Conservation (phyloP, 75 land plant genomes). For the Sequoiadendron giganteum region DNA sequence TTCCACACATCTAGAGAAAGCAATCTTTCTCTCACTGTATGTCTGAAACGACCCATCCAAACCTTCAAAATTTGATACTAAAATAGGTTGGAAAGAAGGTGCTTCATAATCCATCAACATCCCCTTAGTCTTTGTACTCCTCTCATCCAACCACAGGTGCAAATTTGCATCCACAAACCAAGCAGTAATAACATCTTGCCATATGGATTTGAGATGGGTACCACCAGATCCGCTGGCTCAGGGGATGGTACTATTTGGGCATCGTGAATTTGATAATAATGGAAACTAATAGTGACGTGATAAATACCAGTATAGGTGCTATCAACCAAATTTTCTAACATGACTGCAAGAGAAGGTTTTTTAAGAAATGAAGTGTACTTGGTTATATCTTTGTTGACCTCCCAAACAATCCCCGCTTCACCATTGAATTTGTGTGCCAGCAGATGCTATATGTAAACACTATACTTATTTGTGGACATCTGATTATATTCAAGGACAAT, state of each 20-base stretch:
- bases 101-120: conserved; percentile 14
- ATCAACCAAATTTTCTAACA: conserved; percentile 69
- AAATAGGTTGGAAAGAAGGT: conserved; percentile 14
- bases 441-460: background rate
- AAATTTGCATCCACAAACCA: conserved; percentile 77
- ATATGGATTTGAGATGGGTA: conserved; percentile 43
- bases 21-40: conserved; percentile 19
- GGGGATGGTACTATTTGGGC: background rate
- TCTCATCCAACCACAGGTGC: conserved; percentile 73
- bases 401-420: conserved; percentile 56
- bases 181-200: conserved; percentile 22
- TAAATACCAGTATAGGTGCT: conserved; percentile 61
- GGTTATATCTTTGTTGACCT: conserved; percentile 67
- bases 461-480: too few species aligned
- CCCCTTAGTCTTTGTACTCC: conserved; percentile 16
- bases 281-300: conserved; percentile 46
- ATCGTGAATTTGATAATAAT: conserved; percentile 25
- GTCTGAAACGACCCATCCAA: conserved; percentile 52
- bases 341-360: conserved; percentile 31
- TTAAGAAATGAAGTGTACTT: conserved; percentile 52
- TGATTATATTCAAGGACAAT: too few species aligned
- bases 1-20: conserved; percentile 48
- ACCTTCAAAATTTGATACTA: conserved; percentile 11
- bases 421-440: background rate
- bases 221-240: conserved; percentile 53